A percentile compares a stretch with the other conserved stretches of the same genome.
Conservation (phyloP, 2,329 filamentous ascomycete genomes). For the Purpureocillium takamizusanense region DNA sequence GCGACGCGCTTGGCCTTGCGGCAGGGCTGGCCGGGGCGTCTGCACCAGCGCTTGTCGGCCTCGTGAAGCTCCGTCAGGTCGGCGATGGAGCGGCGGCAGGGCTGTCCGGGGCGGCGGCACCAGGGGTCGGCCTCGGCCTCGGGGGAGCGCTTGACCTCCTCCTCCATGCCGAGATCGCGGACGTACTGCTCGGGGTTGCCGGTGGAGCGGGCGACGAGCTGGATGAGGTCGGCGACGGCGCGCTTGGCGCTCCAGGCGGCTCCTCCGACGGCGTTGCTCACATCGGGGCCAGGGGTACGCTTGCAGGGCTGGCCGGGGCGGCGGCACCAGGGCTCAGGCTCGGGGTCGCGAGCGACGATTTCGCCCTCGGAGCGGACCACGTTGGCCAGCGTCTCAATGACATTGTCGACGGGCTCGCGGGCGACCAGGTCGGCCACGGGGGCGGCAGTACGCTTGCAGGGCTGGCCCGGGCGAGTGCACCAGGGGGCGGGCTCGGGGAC, state of each 20-base stretch:
- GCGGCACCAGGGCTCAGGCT: constrained; percentile 12
- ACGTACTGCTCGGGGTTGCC: constrained; percentile 12
- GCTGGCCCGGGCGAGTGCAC: constrained; percentile 26
- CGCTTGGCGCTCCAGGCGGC: constrained; percentile 27
- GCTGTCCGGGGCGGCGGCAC: too few species aligned
- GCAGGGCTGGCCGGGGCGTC: too few species aligned
- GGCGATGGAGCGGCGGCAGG: too few species aligned
- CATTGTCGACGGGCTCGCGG: constrained; percentile 16
- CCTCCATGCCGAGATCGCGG: too few species aligned
- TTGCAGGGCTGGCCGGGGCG: constrained; percentile 9
- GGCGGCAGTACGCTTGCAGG: constrained; percentile 30
- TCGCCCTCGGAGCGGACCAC: constrained; percentile 21
- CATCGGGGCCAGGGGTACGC: too few species aligned
- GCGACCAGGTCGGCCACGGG: constrained; percentile 27
- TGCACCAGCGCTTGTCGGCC: too few species aligned
- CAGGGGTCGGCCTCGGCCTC: too few species aligned
- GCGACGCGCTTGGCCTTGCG: too few species aligned
- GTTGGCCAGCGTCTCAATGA: constrained; percentile 7
- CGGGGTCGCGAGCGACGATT: constrained; percentile 11
- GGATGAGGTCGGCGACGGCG: constrained; percentile 15
- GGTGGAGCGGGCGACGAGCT: constrained; percentile 1
- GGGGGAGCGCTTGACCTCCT: too few species aligned
- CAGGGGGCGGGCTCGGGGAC: constrained; percentile 14
- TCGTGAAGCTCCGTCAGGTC: too few species aligned
- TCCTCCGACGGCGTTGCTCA: too few species aligned